Conservation (phyloP, 176 grass and related monocot genomes). For the Oryza meridionalis region DNA sequence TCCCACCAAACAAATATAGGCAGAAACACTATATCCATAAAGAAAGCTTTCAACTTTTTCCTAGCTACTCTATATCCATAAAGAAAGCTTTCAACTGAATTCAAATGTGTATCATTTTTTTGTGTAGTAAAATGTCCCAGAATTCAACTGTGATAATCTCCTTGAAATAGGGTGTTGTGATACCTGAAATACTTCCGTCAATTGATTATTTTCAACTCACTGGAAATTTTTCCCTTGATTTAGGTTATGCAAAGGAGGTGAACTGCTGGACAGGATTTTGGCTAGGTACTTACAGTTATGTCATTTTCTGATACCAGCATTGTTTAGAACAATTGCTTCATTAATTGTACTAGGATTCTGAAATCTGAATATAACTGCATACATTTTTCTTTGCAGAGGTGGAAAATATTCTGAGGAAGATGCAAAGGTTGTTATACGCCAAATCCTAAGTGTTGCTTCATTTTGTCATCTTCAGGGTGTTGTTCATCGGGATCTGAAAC, state of each 20-base stretch:
- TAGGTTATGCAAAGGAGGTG: slow-evolving; percentile 77
- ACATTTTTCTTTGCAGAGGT: slow-evolving; percentile 49
- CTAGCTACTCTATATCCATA: background rate
- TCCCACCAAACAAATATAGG: background rate
- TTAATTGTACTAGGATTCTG: background rate
- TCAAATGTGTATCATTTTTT: background rate
- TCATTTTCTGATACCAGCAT: slow-evolving; percentile 25
- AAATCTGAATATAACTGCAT: slow-evolving; percentile 2
- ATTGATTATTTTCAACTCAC: slow-evolving; percentile 20
- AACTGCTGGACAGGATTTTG: slow-evolving; percentile 75
- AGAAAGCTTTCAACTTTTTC: background rate
- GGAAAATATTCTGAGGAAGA: slow-evolving; percentile 68
- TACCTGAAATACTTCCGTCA: background rate
- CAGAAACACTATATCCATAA: background rate
- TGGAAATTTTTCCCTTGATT: background rate
- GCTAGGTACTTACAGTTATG: slow-evolving; percentile 50
- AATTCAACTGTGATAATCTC: background rate
- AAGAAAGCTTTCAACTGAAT: background rate
- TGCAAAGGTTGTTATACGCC: slow-evolving; percentile 61
- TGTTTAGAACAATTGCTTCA: background rate
- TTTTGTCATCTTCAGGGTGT: slow-evolving; percentile 87
- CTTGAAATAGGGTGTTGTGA: background rate
- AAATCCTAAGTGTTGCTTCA: slow-evolving; percentile 73
- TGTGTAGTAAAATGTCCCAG: background rate
- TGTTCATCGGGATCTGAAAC: slow-evolving; percentile 82